Evolutionary conservation across 331 rosid genomes (phyloP).

Genomic region (Telfairia occidentalis): DNA sequence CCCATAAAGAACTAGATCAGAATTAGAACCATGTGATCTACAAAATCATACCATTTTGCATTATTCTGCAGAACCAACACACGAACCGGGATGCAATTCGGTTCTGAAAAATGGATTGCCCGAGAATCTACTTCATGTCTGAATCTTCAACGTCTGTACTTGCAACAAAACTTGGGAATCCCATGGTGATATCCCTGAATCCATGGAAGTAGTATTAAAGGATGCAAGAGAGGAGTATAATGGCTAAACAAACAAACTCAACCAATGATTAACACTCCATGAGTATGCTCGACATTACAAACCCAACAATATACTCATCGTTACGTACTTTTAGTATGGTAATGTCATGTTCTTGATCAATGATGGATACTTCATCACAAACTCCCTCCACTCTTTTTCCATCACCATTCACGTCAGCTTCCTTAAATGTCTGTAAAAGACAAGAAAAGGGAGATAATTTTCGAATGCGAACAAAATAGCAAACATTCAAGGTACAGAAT

Average conservation of each 20-base stretch:
- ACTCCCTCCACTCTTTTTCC: constrained; percentile 88
- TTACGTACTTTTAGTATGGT: constrained; percentile 70
- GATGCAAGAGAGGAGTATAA: neutral
- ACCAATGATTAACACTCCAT: neutral
- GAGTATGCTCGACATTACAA: neutral
- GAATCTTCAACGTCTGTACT: constrained; percentile 42
- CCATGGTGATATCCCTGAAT: constrained; percentile 69
- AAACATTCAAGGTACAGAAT: neutral
- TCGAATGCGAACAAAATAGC: neutral
- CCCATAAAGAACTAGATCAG: neutral
- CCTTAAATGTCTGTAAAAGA: constrained; percentile 51
- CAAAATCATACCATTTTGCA: neutral
- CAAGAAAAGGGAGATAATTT: neutral
- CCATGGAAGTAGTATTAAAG: neutral
- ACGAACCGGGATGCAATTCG: neutral
- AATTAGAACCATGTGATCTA: neutral
- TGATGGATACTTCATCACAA: constrained; percentile 66
- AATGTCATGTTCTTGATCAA: constrained; percentile 82
- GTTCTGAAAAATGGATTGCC: neutral
- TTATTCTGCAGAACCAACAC: neutral
- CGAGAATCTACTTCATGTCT: neutral
- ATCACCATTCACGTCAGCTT: constrained; percentile 69
- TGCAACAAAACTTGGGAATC: constrained; percentile 73
- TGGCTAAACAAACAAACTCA: neutral
- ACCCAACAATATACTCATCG: neutral